A percentile compares a stretch with the other conserved stretches of the same genome.
phyloP scores from a whole-genome alignment of 2,329 filamentous ascomycete genomes.

The Colletotrichum lini region DNA sequence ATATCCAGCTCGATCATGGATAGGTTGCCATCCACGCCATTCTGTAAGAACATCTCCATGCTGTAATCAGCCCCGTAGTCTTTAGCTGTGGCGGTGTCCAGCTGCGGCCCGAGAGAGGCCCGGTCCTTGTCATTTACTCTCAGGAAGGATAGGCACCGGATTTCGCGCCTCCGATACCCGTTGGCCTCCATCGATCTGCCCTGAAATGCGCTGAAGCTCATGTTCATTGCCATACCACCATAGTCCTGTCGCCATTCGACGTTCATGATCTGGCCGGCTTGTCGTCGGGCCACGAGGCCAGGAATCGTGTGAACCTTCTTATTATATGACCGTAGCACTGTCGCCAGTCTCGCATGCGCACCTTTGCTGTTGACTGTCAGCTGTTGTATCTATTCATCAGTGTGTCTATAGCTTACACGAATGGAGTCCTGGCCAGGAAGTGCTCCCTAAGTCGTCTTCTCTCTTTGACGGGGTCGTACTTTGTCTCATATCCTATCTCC shows the following conservation, averaged over 20 bases:
- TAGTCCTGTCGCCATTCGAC: constrained; percentile 26
- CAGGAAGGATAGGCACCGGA: constrained; percentile 26
- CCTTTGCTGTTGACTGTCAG: constrained; percentile 4
- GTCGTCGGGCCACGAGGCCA: constrained; percentile 24
- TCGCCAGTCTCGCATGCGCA: constrained; percentile 6
- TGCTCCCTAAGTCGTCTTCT: neutral
- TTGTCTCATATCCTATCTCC: too few species aligned
- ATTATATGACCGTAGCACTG: constrained; percentile 1
- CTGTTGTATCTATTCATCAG: neutral
- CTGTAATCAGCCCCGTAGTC: neutral
- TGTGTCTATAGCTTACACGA: constrained; percentile 1
- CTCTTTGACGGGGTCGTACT: neutral
- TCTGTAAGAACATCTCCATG: constrained; percentile 23
- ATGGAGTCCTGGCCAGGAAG: neutral
- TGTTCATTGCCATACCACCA: constrained; percentile 13
- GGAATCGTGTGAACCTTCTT: constrained; percentile 5
- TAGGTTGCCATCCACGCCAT: constrained; percentile 6
- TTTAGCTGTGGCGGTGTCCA: neutral
- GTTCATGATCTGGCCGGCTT: constrained; percentile 32
- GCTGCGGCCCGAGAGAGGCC: neutral
- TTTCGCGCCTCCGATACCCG: constrained; percentile 24
- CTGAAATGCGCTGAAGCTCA: constrained; percentile 34
- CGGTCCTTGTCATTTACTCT: neutral
- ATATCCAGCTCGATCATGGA: constrained; percentile 35
- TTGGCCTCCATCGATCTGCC: constrained; percentile 23